Conservation (phyloP, 495 filamentous ascomycete species). For the Friedmanniomyces endolithicus region DNA sequence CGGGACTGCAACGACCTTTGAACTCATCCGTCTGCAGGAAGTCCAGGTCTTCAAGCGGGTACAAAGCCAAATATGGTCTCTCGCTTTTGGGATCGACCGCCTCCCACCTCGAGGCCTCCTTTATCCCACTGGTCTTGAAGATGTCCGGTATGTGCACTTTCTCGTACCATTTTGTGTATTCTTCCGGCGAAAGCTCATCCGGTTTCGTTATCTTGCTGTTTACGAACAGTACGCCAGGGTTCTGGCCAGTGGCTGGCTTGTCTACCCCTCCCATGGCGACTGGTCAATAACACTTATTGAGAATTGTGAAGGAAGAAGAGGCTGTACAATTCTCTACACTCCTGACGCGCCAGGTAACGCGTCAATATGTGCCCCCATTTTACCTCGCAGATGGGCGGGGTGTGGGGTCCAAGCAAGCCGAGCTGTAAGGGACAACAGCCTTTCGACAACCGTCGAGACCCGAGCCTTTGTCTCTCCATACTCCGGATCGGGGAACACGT, state of each 20-base stretch:
- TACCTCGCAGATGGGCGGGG: neutral
- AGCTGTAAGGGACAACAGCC: conserved; percentile 2
- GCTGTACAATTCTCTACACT: too few relatives aligned
- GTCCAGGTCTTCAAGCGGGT: conserved; percentile 15
- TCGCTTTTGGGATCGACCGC: conserved; percentile 3
- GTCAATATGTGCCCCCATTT: neutral
- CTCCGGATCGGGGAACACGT: neutral
- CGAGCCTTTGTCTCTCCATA: neutral
- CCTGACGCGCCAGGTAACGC: neutral
- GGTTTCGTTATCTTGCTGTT: conserved; percentile 19
- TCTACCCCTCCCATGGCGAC: neutral
- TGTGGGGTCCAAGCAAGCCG: neutral
- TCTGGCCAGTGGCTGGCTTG: neutral
- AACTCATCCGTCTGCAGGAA: conserved; percentile 21
- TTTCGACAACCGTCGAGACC: neutral
- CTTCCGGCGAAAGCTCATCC: conserved; percentile 2
- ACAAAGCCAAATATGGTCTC: conserved; percentile 21
- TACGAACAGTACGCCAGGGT: conserved; percentile 19
- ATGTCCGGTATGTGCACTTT: conserved; percentile 23
- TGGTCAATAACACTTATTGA: neutral
- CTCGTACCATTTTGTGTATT: conserved; percentile 23
- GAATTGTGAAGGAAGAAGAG: neutral
- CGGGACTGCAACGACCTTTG: neutral
- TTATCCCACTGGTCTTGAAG: conserved; percentile 15
- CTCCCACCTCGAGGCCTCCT: conserved; percentile 18